Conservation (phyloP, 2,329 filamentous ascomycete species). For the Fusarium torreyae region DNA sequence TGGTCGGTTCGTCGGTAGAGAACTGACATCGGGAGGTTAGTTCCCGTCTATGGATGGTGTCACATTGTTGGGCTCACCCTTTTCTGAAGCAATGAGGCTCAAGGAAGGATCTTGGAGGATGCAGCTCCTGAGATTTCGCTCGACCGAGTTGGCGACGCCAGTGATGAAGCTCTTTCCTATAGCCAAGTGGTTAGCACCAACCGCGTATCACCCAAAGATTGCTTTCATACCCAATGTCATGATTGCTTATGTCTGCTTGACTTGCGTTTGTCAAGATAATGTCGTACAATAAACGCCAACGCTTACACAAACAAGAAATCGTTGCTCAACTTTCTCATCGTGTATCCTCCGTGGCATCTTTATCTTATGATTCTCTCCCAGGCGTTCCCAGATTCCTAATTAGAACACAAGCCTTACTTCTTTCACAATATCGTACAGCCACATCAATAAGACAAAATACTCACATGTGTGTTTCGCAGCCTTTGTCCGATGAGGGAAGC, state of each 20-base stretch:
- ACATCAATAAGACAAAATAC: background rate
- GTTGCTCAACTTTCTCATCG: background rate
- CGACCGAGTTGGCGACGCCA: slow-evolving; percentile 40
- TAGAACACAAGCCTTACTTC: background rate
- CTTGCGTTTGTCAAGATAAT: background rate
- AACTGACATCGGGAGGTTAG: slow-evolving; percentile 28
- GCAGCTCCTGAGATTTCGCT: slow-evolving; percentile 43
- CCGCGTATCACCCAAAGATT: background rate
- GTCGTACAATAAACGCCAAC: background rate
- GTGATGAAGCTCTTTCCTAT: slow-evolving; percentile 47
- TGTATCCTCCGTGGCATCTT: background rate
- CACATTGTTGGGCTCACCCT: slow-evolving; percentile 19
- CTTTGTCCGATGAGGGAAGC: background rate
- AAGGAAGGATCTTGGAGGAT: slow-evolving; percentile 44
- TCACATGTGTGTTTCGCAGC: background rate
- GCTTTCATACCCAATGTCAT: slow-evolving; percentile 43
- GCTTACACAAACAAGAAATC: background rate
- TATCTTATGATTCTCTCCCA: background rate
- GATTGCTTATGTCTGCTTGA: slow-evolving; percentile 4
- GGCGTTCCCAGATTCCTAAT: slow-evolving; percentile 19
- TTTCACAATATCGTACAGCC: background rate
- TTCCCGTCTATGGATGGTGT: accelerated
- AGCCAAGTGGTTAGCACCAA: background rate
- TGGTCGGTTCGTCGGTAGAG: slow-evolving; percentile 39
- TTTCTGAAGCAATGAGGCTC: slow-evolving; percentile 43